phyloP scores from a whole-genome alignment of 2,329 filamentous ascomycete genomes.

The Microcyclospora tardicrescens region DNA sequence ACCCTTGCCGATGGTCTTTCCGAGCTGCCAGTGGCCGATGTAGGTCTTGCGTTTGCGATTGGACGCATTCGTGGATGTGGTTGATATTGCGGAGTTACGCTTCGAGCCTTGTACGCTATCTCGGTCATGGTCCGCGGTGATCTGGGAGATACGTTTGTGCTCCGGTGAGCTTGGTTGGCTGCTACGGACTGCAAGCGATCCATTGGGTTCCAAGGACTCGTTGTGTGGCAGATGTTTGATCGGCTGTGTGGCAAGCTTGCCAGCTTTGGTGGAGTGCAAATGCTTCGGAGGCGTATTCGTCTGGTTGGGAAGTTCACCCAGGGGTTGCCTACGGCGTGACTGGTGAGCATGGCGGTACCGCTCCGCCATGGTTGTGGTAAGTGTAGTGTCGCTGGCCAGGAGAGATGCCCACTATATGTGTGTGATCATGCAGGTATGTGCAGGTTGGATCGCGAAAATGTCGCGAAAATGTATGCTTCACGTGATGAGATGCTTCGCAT shows the following conservation, averaged over 20 bases:
- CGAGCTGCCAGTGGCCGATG: slow-evolving; percentile 88
- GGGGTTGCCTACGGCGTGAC: slow-evolving; percentile 15
- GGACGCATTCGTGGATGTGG: slow-evolving; percentile 41
- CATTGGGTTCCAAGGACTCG: slow-evolving; percentile 32
- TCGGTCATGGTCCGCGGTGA: slow-evolving; percentile 31
- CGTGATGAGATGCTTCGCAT: too few relatives aligned
- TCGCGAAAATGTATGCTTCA: too few relatives aligned
- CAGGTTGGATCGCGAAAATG: too few relatives aligned
- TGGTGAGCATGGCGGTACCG: slow-evolving; percentile 14
- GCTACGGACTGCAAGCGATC: slow-evolving; percentile 29
- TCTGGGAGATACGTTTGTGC: slow-evolving; percentile 42
- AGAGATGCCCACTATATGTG: too few relatives aligned
- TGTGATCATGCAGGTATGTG: too few relatives aligned
- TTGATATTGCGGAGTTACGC: slow-evolving; percentile 41
- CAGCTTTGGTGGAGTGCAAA: slow-evolving; percentile 2
- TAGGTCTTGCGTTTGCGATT: slow-evolving; percentile 46
- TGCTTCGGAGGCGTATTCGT: slow-evolving; percentile 17
- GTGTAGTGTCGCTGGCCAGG: too few relatives aligned
- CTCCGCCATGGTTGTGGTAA: slow-evolving; percentile 17
- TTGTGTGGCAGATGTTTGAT: slow-evolving; percentile 26
- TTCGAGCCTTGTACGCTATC: slow-evolving; percentile 29
- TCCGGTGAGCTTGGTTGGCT: slow-evolving; percentile 26
- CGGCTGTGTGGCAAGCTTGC: slow-evolving; percentile 10
- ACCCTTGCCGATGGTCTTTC: slow-evolving; percentile 76
- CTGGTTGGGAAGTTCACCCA: slow-evolving; percentile 17